Conservation (phyloP, 768 basidiomycete genomes). For the Boletus tylopilopsis region DNA sequence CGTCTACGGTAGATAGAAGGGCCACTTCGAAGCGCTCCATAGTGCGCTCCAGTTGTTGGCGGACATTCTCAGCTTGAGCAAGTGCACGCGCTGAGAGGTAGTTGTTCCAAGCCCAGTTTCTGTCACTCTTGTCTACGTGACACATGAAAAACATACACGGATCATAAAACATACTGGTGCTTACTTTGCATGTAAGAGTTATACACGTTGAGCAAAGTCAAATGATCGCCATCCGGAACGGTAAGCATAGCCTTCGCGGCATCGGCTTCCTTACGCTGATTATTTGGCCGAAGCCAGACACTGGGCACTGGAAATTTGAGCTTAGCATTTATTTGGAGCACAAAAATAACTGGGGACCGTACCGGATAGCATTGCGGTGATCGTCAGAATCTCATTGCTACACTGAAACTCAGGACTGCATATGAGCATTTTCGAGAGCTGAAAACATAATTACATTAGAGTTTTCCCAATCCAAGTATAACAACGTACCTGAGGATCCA, state of each 20-base stretch:
- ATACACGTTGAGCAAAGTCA: constrained; percentile 93
- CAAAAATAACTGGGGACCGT: constrained; percentile 14
- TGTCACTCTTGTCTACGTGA: constrained; percentile 64
- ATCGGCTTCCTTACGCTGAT: constrained; percentile 87
- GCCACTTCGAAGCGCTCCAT: constrained; percentile 92
- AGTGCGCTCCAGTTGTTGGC: constrained; percentile 78
- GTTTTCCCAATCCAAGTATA: not conserved
- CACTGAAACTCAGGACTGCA: constrained; percentile 93
- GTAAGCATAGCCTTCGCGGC: constrained; percentile 84
- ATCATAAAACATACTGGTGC: constrained; percentile 20
- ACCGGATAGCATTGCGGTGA: constrained; percentile 97
- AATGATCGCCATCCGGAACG: constrained; percentile 95
- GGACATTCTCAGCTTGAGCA: constrained; percentile 89
- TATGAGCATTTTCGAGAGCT: constrained; percentile 90
- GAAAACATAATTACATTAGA: not conserved
- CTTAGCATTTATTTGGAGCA: not conserved
- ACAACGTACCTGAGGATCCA: constrained; percentile 84
- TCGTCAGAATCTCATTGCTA: constrained; percentile 92
- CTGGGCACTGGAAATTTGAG: constrained; percentile 58
- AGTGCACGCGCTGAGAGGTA: constrained; percentile 83
- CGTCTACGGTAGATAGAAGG: constrained; percentile 62
- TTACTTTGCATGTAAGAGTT: constrained; percentile 85
- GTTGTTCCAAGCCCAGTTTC: constrained; percentile 88
- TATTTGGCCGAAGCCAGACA: constrained; percentile 90
- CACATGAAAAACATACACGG: not conserved